Base-by-base conservation (phyloP, 495 filamentous ascomycete genomes). In the Podospora pseudopauciseta region DNA sequence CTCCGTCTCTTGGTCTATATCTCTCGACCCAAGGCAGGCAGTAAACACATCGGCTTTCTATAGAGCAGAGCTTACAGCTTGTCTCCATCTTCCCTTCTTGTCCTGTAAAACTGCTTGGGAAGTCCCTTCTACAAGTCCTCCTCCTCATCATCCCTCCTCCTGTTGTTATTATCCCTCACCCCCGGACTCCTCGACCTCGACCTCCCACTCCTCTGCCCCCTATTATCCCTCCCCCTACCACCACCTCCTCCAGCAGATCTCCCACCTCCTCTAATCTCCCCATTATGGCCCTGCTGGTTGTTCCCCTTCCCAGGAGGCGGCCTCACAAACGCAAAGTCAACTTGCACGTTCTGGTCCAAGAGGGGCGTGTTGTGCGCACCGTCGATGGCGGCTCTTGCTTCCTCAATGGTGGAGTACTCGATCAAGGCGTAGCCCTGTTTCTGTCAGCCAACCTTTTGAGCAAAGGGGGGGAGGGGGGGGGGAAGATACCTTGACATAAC, bases 241-340 rank as follows among this genome's bases (percentile, higher is more conserved):
- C 78, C 78, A 23, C 79, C 83, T 59, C 81, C 82, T 62, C 81
- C 80, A 34, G 23, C 23, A 23, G 30, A 32, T 7, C 30, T 32
- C 30, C 80, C 80, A 39, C 34, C 34, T 11, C 39, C 39, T 11
- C 39, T 5, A 49, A 49, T 13, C 39, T 49, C 39, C 39, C 39
- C 39, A 13, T 49, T 49, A 13, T 49, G 39, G 1, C 39, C 39
- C 39, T 49, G 39, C 9, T 83, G 60, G 23, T 23, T 23, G 23
- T 23, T 23, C 86, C 84, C 65, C 82, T 83, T 57, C 20, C 86
- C 83, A 16, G 93, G 92, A 56, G 96, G 94, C 60, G 96, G 94
- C 62, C 96, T 87, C 55, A 99, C 96, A 79, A 99, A 98, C 2
- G 94, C 96, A 78, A 94, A 99, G 82, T 99, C 96, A 58, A 96